These are phyloP conservation scores for Fusarium equiseti DNA, from an alignment of 2,329 filamentous ascomycete genomes.

Conservation along the genomic window DNA sequence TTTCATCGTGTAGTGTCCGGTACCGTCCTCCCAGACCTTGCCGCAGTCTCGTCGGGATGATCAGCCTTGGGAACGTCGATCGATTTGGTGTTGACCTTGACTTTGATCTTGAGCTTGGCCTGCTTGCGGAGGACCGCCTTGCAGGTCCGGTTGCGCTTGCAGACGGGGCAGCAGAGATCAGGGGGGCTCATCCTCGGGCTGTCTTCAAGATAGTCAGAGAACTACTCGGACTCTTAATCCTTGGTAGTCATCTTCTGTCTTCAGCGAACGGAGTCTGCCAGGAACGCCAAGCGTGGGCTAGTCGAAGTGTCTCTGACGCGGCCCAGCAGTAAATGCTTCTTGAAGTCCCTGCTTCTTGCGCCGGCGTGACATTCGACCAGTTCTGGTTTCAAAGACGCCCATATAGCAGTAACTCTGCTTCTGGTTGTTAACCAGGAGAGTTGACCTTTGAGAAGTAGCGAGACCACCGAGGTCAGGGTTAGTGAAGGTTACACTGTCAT, in stretches of 20 bases:
- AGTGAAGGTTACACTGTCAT: not conserved
- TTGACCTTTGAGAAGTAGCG: not conserved
- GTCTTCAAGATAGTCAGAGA: not conserved
- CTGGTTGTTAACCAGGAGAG: not conserved
- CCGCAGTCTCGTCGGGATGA: not conserved
- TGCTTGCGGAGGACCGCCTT: not conserved
- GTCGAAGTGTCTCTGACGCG: not conserved
- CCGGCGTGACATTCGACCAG: not conserved
- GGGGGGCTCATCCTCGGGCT: not conserved
- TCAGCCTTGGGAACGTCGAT: not conserved
- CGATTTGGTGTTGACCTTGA: too few species aligned
- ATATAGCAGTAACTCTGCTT: not conserved
- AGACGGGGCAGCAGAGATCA: not conserved
- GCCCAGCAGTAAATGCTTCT: not conserved
- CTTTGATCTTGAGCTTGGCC: not conserved
- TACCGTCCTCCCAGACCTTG: not conserved
- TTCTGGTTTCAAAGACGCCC: not conserved
- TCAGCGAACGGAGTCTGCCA: not conserved
- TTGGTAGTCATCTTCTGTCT: not conserved
- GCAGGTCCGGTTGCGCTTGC: not conserved
- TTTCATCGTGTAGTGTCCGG: not conserved
- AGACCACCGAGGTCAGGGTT: not conserved
- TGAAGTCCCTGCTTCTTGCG: fast-evolving
- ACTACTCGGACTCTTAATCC: not conserved
- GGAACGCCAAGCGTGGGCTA: not conserved